phyloP scores from a whole-genome alignment of 148 eudicot species.

The Tetragonia tetragonoides region DNA sequence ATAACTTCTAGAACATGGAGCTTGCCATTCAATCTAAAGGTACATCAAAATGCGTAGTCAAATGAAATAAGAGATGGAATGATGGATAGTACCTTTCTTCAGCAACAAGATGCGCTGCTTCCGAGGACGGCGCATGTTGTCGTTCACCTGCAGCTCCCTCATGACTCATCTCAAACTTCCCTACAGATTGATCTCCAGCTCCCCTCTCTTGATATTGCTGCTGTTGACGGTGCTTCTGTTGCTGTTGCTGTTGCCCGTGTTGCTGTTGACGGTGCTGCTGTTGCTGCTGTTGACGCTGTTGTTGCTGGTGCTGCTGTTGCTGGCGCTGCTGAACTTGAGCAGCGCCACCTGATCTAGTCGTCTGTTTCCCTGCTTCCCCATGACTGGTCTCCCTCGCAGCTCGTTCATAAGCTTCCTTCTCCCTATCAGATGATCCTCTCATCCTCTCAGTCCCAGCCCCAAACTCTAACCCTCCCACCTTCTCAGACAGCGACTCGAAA shows the following conservation, averaged over 20 bases:
- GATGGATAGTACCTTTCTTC: too few relatives aligned
- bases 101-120: too few relatives aligned
- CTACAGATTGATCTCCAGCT: neutral
- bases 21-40: too few relatives aligned
- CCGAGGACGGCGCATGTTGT: neutral
- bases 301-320: neutral
- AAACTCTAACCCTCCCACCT: constrained; percentile 18
- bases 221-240: neutral
- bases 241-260: neutral
- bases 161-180: constrained; percentile 17
- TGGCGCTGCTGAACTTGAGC: neutral
- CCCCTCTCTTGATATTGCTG: neutral
- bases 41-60: too few relatives aligned
- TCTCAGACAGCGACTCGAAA: constrained; percentile 40
- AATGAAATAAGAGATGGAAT: too few relatives aligned
- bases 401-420: constrained; percentile 3
- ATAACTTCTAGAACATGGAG: too few relatives aligned
- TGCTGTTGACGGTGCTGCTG: neutral
- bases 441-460: constrained; percentile 9
- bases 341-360: neutral
- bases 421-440: neutral
- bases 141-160: neutral
- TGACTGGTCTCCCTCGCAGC: neutral
- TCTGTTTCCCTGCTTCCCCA: neutral
- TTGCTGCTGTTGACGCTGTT: neutral